These are phyloP conservation scores for Tricholomella constricta DNA, from an alignment of 768 basidiomycete species.

Conservation along the genomic window DNA sequence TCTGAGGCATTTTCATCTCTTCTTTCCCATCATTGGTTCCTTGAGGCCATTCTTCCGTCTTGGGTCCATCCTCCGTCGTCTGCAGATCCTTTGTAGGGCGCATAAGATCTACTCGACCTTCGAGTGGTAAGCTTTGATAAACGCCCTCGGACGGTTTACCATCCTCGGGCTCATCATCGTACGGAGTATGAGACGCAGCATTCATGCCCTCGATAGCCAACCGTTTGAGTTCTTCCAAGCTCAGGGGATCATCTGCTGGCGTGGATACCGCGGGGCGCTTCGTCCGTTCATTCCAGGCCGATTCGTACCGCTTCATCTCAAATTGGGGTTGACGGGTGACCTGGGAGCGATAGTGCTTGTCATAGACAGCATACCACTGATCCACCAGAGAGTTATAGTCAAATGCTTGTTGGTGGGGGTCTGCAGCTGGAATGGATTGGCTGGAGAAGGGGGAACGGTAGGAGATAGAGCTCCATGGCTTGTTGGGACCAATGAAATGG, in stretches of 20 bases:
- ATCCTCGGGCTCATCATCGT: constrained; percentile 7
- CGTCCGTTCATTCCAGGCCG: constrained; percentile 68
- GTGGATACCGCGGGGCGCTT: constrained; percentile 19
- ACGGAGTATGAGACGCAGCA: constrained; percentile 24
- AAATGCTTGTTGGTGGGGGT: constrained; percentile 52
- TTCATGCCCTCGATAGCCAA: constrained; percentile 62
- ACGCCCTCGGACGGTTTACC: constrained; percentile 55
- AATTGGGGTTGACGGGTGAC: constrained; percentile 49
- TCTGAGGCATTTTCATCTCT: constrained; percentile 8
- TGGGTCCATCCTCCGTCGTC: not conserved
- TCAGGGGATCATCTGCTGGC: constrained; percentile 39
- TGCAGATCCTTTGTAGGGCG: constrained; percentile 42
- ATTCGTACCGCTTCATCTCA: constrained; percentile 64
- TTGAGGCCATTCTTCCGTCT: constrained; percentile 3
- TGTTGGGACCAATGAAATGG: constrained; percentile 95
- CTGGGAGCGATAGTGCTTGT: constrained; percentile 77
- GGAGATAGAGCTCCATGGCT: constrained; percentile 85
- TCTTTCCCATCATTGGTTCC: constrained; percentile 7
- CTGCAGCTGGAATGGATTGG: constrained; percentile 26
- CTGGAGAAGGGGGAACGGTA: constrained; percentile 61
- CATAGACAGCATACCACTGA: constrained; percentile 90
- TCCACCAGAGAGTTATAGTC: constrained; percentile 83
- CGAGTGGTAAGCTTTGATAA: constrained; percentile 81
- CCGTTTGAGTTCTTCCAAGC: constrained; percentile 64
- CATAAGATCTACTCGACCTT: constrained; percentile 89